These are phyloP conservation scores for Akebia trifoliata DNA, from an alignment of 164 flowering plant genomes.

Conservation along the genomic window DNA sequence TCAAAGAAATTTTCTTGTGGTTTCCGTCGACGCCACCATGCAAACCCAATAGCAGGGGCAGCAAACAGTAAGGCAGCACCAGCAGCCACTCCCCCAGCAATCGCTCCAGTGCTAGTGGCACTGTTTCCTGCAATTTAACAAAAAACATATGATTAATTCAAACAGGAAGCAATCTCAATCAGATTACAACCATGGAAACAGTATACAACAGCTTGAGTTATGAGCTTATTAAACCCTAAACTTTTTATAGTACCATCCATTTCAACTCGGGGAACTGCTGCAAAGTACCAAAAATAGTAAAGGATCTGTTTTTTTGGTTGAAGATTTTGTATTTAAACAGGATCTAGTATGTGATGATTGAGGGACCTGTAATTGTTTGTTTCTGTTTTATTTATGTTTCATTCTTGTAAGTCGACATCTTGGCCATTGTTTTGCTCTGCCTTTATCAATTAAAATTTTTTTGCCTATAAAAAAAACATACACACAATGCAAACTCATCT, in stretches of 20 bases:
- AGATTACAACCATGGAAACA: neutral
- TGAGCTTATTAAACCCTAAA: neutral
- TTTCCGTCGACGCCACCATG: conserved; percentile 41
- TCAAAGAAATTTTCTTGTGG: conserved; percentile 44
- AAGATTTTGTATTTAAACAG: no score
- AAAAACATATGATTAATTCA: neutral
- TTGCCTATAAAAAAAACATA: neutral
- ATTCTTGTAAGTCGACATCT: no score
- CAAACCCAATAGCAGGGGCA: conserved; percentile 45
- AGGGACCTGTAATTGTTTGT: no score
- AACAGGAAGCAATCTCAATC: neutral
- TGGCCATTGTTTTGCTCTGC: no score
- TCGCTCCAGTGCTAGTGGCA: conserved; percentile 39
- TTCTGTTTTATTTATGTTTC: no score
- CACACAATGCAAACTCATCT: neutral
- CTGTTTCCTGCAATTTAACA: conserved; percentile 20
- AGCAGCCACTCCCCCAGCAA: conserved; percentile 49
- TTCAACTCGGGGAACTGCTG: neutral
- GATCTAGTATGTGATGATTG: no score
- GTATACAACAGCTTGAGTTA: neutral
- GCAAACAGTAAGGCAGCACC: conserved; percentile 49
- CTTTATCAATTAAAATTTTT: neutral
- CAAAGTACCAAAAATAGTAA: neutral
- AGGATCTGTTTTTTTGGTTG: neutral
- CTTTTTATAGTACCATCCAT: neutral